These are phyloP conservation scores for Colletotrichum zoysiae DNA, from an alignment of 2,329 filamentous ascomycete genomes.

Conservation along the genomic window DNA sequence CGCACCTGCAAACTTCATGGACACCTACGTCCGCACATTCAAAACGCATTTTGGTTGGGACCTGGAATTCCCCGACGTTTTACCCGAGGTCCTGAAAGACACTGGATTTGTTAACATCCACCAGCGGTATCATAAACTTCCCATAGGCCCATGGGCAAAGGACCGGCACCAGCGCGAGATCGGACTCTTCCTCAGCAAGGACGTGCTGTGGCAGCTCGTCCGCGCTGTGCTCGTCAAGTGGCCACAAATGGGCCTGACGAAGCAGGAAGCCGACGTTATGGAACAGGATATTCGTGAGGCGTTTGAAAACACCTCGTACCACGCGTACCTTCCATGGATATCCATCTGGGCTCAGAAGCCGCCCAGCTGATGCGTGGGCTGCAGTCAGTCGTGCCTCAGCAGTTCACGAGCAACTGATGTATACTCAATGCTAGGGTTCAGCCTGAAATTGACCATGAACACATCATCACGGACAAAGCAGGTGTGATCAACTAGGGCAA, in stretches of 20 bases:
- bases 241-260: conserved; percentile 48
- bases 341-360: conserved; percentile 57
- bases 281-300: conserved; percentile 49
- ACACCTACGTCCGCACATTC: conserved; percentile 50
- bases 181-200: conserved; percentile 51
- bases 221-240: conserved; percentile 51
- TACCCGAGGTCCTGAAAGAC: conserved; percentile 48
- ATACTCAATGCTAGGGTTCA: background rate
- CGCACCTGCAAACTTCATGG: conserved; percentile 47
- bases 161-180: conserved; percentile 52
- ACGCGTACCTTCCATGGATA: conserved; percentile 53
- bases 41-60: conserved; percentile 52
- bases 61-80: conserved; percentile 47
- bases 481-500: background rate
- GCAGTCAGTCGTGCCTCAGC: background rate
- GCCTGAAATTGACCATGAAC: background rate
- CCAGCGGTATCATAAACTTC: conserved; percentile 48
- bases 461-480: background rate
- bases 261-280: conserved; percentile 51
- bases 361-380: conserved; percentile 2
- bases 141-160: conserved; percentile 55
- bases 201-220: conserved; percentile 52
- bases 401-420: background rate
- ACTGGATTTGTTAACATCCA: conserved; percentile 53
- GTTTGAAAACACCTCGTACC: conserved; percentile 50